Conservation (phyloP, 2,329 filamentous ascomycete species). For the Cladophialophora chaetospira region DNA sequence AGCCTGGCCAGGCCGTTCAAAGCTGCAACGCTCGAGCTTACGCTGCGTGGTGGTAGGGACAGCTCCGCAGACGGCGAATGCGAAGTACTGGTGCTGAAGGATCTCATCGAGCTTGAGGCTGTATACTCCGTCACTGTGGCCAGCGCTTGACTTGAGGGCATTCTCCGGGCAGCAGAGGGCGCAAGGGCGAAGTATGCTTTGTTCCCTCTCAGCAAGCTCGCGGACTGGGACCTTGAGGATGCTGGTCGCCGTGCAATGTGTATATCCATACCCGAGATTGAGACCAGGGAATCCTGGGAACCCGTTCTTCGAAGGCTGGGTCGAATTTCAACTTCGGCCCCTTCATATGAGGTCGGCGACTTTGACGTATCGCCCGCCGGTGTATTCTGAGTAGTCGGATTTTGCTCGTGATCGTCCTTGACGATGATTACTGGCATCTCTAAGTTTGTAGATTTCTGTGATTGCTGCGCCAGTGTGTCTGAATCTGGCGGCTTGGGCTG, state of each 20-base stretch:
- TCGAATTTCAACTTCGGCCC: conserved; percentile 8
- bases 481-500: conserved; percentile 11
- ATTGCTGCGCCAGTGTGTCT: background rate
- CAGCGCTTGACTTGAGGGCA: conserved; percentile 49
- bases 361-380: background rate
- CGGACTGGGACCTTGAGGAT: conserved; percentile 61
- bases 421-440: conserved; percentile 4
- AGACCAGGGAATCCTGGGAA: conserved; percentile 89
- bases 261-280: conserved; percentile 83
- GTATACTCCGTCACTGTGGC: conserved; percentile 57
- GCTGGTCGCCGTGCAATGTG: conserved; percentile 78
- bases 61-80: background rate
- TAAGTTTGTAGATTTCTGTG: background rate
- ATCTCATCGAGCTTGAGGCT: conserved; percentile 52
- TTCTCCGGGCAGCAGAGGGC: conserved; percentile 34
- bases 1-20: conserved; percentile 31
- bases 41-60: conserved; percentile 7
- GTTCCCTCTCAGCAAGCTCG: conserved; percentile 25
- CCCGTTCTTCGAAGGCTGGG: conserved; percentile 60
- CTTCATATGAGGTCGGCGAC: conserved; percentile 2
- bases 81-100: conserved; percentile 11
- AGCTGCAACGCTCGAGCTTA: conserved; percentile 27
- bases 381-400: background rate
- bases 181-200: conserved; percentile 31
- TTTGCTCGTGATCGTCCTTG: background rate